These are phyloP conservation scores for Hypsizygus ulmarius DNA, from an alignment of 1,284 basidiomycete species.

Conservation along the genomic window DNA sequence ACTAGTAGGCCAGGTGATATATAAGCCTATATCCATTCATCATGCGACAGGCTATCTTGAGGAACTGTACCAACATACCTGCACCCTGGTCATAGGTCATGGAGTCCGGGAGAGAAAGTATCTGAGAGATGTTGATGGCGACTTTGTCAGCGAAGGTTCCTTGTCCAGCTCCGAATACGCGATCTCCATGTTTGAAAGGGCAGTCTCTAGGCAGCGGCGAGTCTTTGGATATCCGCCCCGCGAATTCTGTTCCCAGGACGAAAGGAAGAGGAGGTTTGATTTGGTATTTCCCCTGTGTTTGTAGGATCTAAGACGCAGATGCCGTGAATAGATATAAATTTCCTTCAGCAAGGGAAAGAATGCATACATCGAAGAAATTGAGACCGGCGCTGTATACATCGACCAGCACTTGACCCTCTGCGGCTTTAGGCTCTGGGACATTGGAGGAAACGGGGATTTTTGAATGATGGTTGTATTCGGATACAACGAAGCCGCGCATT, in stretches of 20 bases:
- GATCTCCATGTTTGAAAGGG: conserved; percentile 77
- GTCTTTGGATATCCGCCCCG: conserved; percentile 70
- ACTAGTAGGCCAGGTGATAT: conserved; percentile 86
- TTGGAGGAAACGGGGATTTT: conserved; percentile 58
- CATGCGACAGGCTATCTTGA: neutral
- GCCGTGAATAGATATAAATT: neutral
- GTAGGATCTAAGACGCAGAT: conserved; percentile 59
- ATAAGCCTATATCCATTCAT: conserved; percentile 46
- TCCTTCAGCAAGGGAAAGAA: neutral
- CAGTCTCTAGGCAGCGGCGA: conserved; percentile 86
- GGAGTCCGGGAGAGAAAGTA: conserved; percentile 39
- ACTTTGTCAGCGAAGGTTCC: conserved; percentile 80
- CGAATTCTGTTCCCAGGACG: conserved; percentile 81
- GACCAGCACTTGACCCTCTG: conserved; percentile 67
- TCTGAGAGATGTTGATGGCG: conserved; percentile 44
- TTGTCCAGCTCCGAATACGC: conserved; percentile 86
- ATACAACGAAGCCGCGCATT: conserved; percentile 82
- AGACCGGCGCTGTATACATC: conserved; percentile 78
- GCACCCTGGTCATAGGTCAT: conserved; percentile 38
- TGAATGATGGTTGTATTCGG: conserved; percentile 72
- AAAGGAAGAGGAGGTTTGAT: conserved; percentile 82
- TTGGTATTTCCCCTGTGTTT: conserved; percentile 89
- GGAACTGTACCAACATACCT: conserved; percentile 26
- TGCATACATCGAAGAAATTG: conserved; percentile 77
- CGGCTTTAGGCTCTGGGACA: conserved; percentile 58